These are phyloP conservation scores for Talaromyces albobiverticillius DNA, from an alignment of 2,329 filamentous ascomycete genomes.

Conservation along the genomic window DNA sequence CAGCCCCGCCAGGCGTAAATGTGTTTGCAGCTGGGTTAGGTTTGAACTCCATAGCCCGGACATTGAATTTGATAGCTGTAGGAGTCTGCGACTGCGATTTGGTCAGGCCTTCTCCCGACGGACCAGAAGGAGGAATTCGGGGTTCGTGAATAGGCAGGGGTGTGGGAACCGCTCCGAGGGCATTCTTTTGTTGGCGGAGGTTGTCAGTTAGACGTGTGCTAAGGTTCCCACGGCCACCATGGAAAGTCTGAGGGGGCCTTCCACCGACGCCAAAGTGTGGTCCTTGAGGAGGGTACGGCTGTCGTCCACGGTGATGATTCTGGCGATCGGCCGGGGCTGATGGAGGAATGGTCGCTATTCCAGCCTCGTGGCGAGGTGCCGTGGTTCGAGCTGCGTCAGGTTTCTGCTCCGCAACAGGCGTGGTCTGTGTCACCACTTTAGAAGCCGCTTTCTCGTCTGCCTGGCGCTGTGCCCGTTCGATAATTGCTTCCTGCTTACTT, in stretches of 20 bases:
- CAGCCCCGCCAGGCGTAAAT: conserved; percentile 67
- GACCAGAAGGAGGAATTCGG: conserved; percentile 71
- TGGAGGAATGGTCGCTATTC: conserved; percentile 45
- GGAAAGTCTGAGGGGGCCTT: conserved; percentile 43
- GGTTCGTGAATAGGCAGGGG: conserved; percentile 62
- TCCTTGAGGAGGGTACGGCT: conserved; percentile 43
- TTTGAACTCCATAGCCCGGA: conserved; percentile 71
- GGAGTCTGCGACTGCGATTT: conserved; percentile 51
- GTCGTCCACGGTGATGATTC: conserved; percentile 46
- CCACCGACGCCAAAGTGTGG: conserved; percentile 39
- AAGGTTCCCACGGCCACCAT: conserved; percentile 44
- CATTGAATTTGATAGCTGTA: conserved; percentile 58
- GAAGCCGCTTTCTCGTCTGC: conserved; percentile 56
- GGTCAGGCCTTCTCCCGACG: conserved; percentile 57
- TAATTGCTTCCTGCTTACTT: conserved; percentile 88
- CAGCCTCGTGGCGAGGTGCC: conserved; percentile 36
- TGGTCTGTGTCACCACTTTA: conserved; percentile 41
- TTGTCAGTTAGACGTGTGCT: conserved; percentile 52
- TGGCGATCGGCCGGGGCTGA: conserved; percentile 46
- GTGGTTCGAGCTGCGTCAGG: conserved; percentile 48
- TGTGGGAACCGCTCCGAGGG: conserved; percentile 45
- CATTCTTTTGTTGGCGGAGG: conserved; percentile 51
- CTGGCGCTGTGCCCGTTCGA: conserved; percentile 79
- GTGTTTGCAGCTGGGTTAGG: conserved; percentile 76
- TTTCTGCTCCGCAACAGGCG: conserved; percentile 50